Evolutionary conservation across 116 monocot genomes (phyloP).

Genomic region (Iris pallida): DNA sequence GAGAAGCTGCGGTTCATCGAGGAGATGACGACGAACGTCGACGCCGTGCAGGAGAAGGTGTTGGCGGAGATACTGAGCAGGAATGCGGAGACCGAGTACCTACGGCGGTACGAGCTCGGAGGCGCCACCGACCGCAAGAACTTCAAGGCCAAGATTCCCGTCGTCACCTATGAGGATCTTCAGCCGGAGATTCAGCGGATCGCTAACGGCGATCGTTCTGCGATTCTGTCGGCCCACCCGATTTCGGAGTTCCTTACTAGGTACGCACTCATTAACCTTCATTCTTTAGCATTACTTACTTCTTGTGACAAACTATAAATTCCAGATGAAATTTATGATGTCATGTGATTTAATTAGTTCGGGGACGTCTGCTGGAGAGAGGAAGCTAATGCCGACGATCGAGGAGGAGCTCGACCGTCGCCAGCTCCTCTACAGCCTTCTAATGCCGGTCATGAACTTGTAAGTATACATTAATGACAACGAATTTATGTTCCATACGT

Average conservation of each 20-base stretch:
- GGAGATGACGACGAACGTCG: constrained; percentile 53
- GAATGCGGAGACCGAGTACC: constrained; percentile 71
- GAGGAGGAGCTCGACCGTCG: constrained; percentile 67
- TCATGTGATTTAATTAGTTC: constrained; percentile 58
- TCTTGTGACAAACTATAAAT: no score
- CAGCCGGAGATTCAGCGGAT: constrained; percentile 78
- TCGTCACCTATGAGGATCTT: constrained; percentile 78
- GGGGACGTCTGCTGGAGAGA: constrained; percentile 74
- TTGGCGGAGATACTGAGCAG: constrained; percentile 66
- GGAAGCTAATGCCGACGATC: constrained; percentile 85
- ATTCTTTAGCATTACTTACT: neutral
- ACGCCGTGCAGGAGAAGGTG: constrained; percentile 57
- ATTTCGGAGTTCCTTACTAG: constrained; percentile 91
- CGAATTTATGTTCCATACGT: neutral
- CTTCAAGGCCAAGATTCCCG: constrained; percentile 63
- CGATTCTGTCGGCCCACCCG: constrained; percentile 76
- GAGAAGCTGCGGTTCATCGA: constrained; percentile 77
- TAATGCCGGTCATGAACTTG: constrained; percentile 88
- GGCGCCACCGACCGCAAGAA: constrained; percentile 47
- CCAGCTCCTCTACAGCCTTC: constrained; percentile 78
- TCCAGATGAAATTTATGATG: no score
- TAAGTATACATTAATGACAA: neutral
- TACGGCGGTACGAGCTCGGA: constrained; percentile 32
- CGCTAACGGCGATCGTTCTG: constrained; percentile 81
- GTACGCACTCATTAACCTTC: constrained; percentile 7